Base-by-base conservation (phyloP, 202 grass and related monocot genomes). In the Carex sylvatica region DNA sequence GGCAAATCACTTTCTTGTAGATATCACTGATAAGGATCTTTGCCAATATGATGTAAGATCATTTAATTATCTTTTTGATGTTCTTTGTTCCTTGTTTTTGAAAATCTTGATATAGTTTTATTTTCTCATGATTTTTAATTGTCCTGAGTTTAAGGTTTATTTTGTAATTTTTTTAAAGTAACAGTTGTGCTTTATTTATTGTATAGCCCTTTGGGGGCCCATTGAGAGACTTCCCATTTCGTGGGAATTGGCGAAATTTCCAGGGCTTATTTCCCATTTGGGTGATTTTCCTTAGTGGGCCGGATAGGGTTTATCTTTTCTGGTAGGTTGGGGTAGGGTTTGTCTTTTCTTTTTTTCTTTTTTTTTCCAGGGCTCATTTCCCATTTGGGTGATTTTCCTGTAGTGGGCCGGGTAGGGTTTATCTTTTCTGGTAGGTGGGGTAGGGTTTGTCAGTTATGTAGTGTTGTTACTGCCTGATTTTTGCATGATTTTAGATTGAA, bases 21-120 rank as follows among this genome's bases (percentile, higher is more conserved):
- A 61, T 3, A 35, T 97, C 1, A 70, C 74, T 19, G 68, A 85
- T 22, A 82, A 79, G 19, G 87, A 91, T 76, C 42, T 91, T 2
- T 91, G 64, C 53, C 94, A 93, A 16, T 97, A 93, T 26, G 89
- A 97, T 16, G 94, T 93, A 73, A 93, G 87, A 22, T 14, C 14
- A 18, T 28, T 28, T 28, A 28, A 28, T 47, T 53, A 52, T 60
- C 20, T 16, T 36, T 23, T 53, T 30, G 3, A 15, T 49, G 16
- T 28, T 12, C 28, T 20, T 31, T 38, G 44, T 28, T 14, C 26
- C 11, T 82, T 9, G 28, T 19, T 10, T 8, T 23, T 76, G 19
- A 3, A 36, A 36, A 14, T 18, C 14, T 52, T 11, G 1, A 56
- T 9, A 4, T 6, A 40, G 38, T n/a, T 61, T 74, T 55, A 5